A percentile compares a stretch with the other conserved stretches of the same genome.
These are phyloP conservation scores for Sporothrix mexicana DNA, from an alignment of 2,329 filamentous ascomycete genomes.

Conservation along the genomic window DNA sequence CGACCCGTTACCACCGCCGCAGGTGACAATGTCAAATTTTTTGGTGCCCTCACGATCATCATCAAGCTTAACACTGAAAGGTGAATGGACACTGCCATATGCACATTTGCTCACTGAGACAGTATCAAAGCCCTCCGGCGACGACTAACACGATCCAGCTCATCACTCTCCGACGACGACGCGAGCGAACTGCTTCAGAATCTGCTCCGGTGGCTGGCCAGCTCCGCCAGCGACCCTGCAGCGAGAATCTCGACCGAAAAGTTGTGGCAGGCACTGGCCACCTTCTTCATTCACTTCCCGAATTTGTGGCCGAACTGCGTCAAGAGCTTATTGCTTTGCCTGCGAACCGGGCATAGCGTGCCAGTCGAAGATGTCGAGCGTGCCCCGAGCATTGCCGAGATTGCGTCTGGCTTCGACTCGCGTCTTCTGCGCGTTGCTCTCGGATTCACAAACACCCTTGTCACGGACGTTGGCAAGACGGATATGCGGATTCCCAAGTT, in stretches of 20 bases:
- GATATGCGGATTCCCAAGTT: conserved; percentile 66
- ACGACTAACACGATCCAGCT: conserved; percentile 42
- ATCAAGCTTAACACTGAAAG: conserved; percentile 94
- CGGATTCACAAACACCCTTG: conserved; percentile 68
- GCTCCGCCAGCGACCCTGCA: conserved; percentile 57
- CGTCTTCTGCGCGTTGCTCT: conserved; percentile 62
- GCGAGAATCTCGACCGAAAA: conserved; percentile 72
- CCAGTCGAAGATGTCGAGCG: conserved; percentile 56
- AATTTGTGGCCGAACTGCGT: conserved; percentile 70
- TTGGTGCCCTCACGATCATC: conserved; percentile 89
- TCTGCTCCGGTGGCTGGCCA: conserved; percentile 67
- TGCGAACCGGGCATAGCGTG: conserved; percentile 55
- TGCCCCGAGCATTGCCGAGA: conserved; percentile 50
- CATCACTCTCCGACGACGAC: conserved; percentile 61
- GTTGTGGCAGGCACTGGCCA: conserved; percentile 76
- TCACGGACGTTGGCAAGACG: conserved; percentile 71
- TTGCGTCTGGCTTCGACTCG: conserved; percentile 55
- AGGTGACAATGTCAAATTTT: conserved; percentile 83
- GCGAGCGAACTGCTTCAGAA: conserved; percentile 64
- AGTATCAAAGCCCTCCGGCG: neutral
- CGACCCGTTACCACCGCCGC: conserved; percentile 51
- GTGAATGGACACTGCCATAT: conserved; percentile 50
- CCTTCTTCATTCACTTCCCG: conserved; percentile 75
- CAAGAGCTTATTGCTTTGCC: conserved; percentile 65
- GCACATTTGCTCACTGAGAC: neutral